Evolutionary conservation across 2,329 filamentous ascomycete genomes (phyloP), one percentile per base, ranked within the genome.

Genomic region (Hyphodiscus sp.): DNA sequence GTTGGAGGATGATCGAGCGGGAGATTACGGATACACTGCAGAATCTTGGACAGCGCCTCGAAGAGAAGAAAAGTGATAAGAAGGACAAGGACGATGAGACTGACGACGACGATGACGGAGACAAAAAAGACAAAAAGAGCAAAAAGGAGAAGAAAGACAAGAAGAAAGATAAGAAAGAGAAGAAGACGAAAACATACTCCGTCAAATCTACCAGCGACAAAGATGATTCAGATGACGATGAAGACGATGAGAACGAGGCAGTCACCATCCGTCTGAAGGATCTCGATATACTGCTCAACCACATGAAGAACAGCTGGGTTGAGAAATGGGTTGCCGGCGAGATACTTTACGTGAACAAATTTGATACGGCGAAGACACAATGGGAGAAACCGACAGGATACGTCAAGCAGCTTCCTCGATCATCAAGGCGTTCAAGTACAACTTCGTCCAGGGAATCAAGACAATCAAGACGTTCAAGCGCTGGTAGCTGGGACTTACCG

Each of bases 251-350:
- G 19, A 16, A 10, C 2, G 58, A 58, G 29, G 51, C 58, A 26
- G 53, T 56, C 7, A 47, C 50, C 18, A 49, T 60, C 16, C 51
- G 46, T 2, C 6, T 47, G 18, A 53, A 48, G 33, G 54, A 58
- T 7, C 29, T 55, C 10, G 43, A 55, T 18, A 23, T 8, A 0
- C 41, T 54, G 10, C n/a, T 51, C 11, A 41, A 56, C 18, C 58
- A 60, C 30, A 51, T 58, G 52, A 56, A 57, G 43, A 55, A 53
- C n/a, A 51, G 46, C 6, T 60, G 58, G 58, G 29, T 43, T 4
- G 56, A 58, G 50, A 52, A 23, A 20, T 33, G 41, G 20, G 48
- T 55, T 8, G 45, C 30, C 6, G 54, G 52, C 9, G 29, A 44
- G 41, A 38, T 30, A 1, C 38, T 51, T 16, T 60, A 53, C 15